Conservation (phyloP, 73 alveolate genomes). For the Paramecium pentaurelia region DNA sequence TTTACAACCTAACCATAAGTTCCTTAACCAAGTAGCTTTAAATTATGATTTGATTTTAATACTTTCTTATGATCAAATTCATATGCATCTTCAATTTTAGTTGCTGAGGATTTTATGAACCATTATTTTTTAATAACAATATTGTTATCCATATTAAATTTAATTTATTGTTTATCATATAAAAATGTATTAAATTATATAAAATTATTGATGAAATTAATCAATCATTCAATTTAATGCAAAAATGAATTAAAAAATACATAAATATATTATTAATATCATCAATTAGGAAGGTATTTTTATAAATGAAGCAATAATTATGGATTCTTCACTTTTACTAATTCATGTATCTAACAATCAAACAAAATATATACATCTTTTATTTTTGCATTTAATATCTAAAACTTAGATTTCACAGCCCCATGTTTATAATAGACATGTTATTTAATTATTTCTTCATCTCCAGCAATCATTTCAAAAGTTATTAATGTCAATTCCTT, state of each 20-base stretch:
- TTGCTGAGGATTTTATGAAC: constrained; percentile 57
- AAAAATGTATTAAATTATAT: not conserved
- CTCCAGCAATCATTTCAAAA: constrained; percentile 36
- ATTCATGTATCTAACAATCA: not conserved
- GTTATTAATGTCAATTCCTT: not conserved
- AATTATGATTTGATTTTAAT: not conserved
- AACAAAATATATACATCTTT: not conserved
- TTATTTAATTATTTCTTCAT: constrained; percentile 17
- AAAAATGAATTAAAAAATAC: not conserved
- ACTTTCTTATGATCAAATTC: constrained; percentile 53
- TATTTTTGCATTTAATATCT: constrained; percentile 7
- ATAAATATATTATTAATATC: not conserved
- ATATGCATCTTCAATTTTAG: constrained; percentile 50
- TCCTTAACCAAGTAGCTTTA: constrained; percentile 46
- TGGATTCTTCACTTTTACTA: constrained; percentile 29
- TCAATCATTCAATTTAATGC: not conserved
- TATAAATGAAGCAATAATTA: constrained; percentile 10
- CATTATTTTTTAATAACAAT: constrained; percentile 52
- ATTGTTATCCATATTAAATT: not conserved
- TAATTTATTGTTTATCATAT: not conserved
- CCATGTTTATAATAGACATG: constrained; percentile 18
- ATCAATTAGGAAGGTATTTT: not conserved
- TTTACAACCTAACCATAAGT: constrained; percentile 58
- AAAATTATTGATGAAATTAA: no score
- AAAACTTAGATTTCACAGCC: not conserved